Conservation (phyloP, 148 eudicot species). For the Suaeda aralocaspica region DNA sequence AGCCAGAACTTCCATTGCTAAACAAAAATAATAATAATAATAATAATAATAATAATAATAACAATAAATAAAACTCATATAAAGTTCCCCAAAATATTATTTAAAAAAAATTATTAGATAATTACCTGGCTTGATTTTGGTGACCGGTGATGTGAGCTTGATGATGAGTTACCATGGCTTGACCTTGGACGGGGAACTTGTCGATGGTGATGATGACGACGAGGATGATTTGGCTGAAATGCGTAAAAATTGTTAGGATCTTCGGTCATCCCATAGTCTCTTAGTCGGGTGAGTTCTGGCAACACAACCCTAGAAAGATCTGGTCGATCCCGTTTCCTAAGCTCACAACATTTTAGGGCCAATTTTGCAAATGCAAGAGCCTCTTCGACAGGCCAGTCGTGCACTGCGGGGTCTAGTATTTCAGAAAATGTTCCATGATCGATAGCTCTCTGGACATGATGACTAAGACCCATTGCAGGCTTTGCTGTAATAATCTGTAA, state of each 20-base stretch:
- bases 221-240: conserved; percentile 8
- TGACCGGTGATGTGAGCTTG: conserved; percentile 11
- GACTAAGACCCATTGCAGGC: conserved; percentile 72
- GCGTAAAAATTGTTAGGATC: conserved; percentile 16
- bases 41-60: too few relatives aligned
- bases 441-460: conserved; percentile 52
- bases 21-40: too few relatives aligned
- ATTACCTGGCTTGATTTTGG: conserved; percentile 24
- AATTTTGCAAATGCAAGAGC: conserved; percentile 49
- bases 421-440: conserved; percentile 44
- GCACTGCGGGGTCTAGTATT: conserved; percentile 52
- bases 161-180: conserved; percentile 11
- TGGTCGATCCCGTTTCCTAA: conserved; percentile 72
- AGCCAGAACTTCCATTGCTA: too few relatives aligned
- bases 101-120: not conserved
- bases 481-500: conserved; percentile 76
- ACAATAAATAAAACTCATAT: too few relatives aligned
- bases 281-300: conserved; percentile 56
- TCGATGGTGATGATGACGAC: too few relatives aligned
- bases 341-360: conserved; percentile 63
- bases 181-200: conserved; percentile 13
- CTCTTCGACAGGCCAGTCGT: conserved; percentile 72
- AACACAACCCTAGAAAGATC: conserved; percentile 54
- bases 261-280: conserved; percentile 26
- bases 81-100: too few relatives aligned